phyloP scores from a whole-genome alignment of 768 basidiomycete species.

The Multifurca ochricompacta region DNA sequence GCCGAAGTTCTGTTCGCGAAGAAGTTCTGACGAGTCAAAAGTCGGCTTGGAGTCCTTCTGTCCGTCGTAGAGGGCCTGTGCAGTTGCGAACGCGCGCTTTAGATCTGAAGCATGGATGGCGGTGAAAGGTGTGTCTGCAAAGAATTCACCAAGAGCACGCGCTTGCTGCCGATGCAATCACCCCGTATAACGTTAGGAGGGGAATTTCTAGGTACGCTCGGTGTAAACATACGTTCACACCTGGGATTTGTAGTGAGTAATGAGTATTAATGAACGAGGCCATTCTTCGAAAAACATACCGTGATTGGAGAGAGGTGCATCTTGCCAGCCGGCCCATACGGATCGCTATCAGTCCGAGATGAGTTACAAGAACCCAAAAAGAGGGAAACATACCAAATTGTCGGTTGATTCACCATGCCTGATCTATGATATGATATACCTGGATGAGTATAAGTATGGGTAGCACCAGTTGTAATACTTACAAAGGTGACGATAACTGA shows the following conservation, averaged over 20 bases:
- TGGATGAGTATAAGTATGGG: neutral
- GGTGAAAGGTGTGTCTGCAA: constrained; percentile 40
- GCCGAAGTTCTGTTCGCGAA: constrained; percentile 68
- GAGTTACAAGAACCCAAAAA: neutral
- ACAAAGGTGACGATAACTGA: constrained; percentile 27
- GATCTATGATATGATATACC: constrained; percentile 35
- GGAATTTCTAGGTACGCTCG: neutral
- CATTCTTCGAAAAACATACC: constrained; percentile 35
- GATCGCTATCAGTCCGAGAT: constrained; percentile 25
- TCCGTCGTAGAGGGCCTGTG: constrained; percentile 42
- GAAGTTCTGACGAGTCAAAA: constrained; percentile 39
- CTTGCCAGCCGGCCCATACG: constrained; percentile 71
- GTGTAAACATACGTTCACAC: constrained; percentile 28
- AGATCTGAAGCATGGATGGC: constrained; percentile 62
- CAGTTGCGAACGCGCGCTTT: constrained; percentile 55
- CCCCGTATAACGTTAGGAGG: neutral
- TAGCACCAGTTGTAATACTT: constrained; percentile 14
- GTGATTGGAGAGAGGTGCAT: constrained; percentile 67
- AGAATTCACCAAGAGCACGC: constrained; percentile 42
- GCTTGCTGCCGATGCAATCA: constrained; percentile 25
- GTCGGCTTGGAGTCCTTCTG: constrained; percentile 42
- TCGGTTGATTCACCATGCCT: constrained; percentile 75
- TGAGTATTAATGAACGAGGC: neutral
- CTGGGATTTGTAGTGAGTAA: constrained; percentile 18
- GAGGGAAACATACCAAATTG: constrained; percentile 46